phyloP scores from a whole-genome alignment of 2,329 filamentous ascomycete species.

The Paracoccidioides brasiliensis region DNA sequence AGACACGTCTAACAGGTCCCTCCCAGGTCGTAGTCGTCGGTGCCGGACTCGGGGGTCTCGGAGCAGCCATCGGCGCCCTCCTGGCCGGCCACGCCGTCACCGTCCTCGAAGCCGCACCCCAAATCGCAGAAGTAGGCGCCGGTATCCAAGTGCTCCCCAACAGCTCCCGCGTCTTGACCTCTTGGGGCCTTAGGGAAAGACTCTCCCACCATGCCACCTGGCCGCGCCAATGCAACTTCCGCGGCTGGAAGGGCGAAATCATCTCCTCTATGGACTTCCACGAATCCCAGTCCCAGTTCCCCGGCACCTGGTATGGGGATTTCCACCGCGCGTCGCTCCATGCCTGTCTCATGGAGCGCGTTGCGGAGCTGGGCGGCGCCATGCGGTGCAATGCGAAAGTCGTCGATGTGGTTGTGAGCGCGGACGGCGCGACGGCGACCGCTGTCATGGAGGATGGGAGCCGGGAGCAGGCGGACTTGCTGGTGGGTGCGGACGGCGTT shows the following conservation, averaged over 20 bases:
- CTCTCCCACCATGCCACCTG: slow-evolving; percentile 18
- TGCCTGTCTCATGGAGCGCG: not conserved
- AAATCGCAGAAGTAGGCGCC: slow-evolving; percentile 29
- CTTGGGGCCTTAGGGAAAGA: slow-evolving; percentile 17
- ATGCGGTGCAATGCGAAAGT: slow-evolving; percentile 1
- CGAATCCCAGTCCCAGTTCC: slow-evolving; percentile 1
- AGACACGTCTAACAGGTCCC: not conserved
- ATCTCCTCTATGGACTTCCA: slow-evolving; percentile 16
- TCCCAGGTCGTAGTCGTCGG: slow-evolving; percentile 13
- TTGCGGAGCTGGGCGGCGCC: not conserved
- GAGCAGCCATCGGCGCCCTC: slow-evolving; percentile 12
- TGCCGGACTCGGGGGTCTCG: slow-evolving; percentile 14
- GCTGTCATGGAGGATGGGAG: slow-evolving; percentile 17
- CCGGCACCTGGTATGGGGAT: slow-evolving; percentile 2
- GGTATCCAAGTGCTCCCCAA: slow-evolving; percentile 25
- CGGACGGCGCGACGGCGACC: slow-evolving; percentile 21
- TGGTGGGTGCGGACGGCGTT: slow-evolving; percentile 40
- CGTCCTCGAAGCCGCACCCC: slow-evolving; percentile 26
- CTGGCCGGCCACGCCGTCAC: slow-evolving; percentile 12
- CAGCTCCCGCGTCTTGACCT: slow-evolving; percentile 17
- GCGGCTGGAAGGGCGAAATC: slow-evolving; percentile 20
- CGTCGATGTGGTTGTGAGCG: slow-evolving; percentile 1
- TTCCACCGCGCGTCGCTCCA: slow-evolving; percentile 2
- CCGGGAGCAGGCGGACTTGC: slow-evolving; percentile 28
- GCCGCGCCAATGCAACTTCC: slow-evolving; percentile 19